Evolutionary conservation across 257 asterid genomes (phyloP).

Genomic region (Mentha longifolia): DNA sequence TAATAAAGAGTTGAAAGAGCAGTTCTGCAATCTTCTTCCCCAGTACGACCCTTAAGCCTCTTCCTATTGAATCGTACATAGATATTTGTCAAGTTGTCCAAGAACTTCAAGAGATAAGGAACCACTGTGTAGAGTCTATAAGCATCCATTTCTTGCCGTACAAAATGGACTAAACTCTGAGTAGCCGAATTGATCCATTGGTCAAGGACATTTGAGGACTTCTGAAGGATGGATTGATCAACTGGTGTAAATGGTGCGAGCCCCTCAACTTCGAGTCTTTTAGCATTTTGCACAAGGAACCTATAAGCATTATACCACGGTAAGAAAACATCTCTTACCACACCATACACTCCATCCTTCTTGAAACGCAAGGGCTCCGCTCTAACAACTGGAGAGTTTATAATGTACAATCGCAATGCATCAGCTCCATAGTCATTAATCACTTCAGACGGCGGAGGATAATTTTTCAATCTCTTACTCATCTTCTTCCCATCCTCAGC

Average conservation of each 20-base stretch:
- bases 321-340: constrained; percentile 89
- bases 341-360: constrained; percentile 90
- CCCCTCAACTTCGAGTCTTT: constrained; percentile 91
- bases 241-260: constrained; percentile 76
- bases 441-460: constrained; percentile 95
- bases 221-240: constrained; percentile 67
- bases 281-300: constrained; percentile 95
- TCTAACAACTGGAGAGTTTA: constrained; percentile 97
- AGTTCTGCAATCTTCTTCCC: constrained; percentile 86
- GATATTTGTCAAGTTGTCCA: constrained; percentile 89
- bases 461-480: constrained; percentile 93
- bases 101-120: constrained; percentile 84
- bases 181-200: constrained; percentile 98
- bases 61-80: constrained; percentile 93
- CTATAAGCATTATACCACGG: constrained; percentile 99
- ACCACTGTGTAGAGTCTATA: constrained; percentile 95
- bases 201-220: constrained; percentile 86
- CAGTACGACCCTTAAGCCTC: constrained; percentile 95
- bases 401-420: constrained; percentile 86
- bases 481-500: constrained; percentile 99
- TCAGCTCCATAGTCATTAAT: constrained; percentile 97
- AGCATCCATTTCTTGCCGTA: constrained; percentile 94
- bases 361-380: constrained; percentile 97
- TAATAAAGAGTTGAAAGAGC: constrained; percentile 94
- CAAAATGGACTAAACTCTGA: constrained; percentile 91